phyloP scores from a whole-genome alignment of 129 eudicot genomes.

The Rutidosis leptorrhynchoides region DNA sequence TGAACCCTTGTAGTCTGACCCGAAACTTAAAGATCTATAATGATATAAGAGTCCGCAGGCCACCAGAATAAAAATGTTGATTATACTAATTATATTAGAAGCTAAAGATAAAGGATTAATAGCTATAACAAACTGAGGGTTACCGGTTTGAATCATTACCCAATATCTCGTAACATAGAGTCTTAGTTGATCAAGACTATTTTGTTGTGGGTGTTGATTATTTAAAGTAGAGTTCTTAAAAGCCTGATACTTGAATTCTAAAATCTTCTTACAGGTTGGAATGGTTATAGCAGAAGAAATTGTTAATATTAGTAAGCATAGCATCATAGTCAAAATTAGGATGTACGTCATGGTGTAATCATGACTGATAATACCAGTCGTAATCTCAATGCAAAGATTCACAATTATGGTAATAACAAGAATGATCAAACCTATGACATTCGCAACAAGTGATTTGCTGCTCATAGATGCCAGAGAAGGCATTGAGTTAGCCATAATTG shows the following conservation, averaged over 20 bases:
- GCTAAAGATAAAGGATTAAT: constrained; percentile 8
- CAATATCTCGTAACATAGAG: constrained; percentile 23
- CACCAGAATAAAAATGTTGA: not conserved
- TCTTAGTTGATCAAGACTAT: constrained; percentile 16
- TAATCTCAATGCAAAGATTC: constrained; percentile 26
- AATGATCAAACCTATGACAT: constrained; percentile 27
- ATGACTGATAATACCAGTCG: constrained; percentile 22
- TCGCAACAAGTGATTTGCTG: constrained; percentile 18
- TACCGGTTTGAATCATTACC: constrained; percentile 14
- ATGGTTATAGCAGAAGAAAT: constrained; percentile 33
- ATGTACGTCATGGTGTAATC: not conserved
- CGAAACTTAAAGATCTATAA: too few species aligned
- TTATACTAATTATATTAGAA: not conserved
- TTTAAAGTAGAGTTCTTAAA: constrained; percentile 6
- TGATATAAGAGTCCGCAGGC: too few species aligned
- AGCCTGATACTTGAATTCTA: constrained; percentile 29
- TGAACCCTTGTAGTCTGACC: constrained; percentile 15
- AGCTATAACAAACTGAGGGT: constrained; percentile 20
- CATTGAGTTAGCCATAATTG: constrained; percentile 23
- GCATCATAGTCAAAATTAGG: constrained; percentile 16
- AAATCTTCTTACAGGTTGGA: constrained; percentile 24
- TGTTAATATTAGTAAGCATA: constrained; percentile 17
- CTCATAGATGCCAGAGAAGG: constrained; percentile 30
- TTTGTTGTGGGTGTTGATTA: not conserved
- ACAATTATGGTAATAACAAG: constrained; percentile 27